Percentiles rank a stretch among this genome's conserved stretches.
Evolutionary conservation across 2,329 filamentous ascomycete genomes (phyloP).

Genomic region (Ophiostoma ulmi): DNA sequence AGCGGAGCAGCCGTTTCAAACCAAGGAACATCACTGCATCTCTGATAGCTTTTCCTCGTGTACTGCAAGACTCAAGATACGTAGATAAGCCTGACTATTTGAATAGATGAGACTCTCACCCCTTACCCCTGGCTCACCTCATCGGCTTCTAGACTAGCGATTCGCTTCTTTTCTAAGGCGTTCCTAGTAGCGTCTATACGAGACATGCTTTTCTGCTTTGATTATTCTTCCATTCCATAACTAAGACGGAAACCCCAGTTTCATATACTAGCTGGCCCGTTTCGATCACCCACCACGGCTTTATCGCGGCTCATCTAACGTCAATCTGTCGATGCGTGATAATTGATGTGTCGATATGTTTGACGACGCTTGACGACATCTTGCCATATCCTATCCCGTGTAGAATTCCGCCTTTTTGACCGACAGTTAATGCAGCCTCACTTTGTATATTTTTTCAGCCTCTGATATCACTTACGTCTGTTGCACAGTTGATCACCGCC

Average conservation of each 20-base stretch:
- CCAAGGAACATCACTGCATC: conserved; percentile 5
- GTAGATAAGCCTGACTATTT: not conserved
- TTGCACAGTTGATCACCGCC: no score
- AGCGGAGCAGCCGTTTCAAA: conserved; percentile 24
- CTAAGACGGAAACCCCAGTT: not conserved
- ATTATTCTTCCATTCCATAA: conserved; percentile 1
- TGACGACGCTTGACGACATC: no score
- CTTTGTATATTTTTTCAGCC: no score
- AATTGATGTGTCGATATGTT: not conserved
- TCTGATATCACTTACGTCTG: no score
- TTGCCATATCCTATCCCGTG: no score
- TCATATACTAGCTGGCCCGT: not conserved
- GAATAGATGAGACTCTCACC: conserved; percentile 1
- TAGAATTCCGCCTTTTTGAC: no score
- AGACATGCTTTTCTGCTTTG: not conserved
- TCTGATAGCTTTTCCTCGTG: not conserved
- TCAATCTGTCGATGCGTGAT: not conserved
- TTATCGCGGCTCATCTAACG: not conserved
- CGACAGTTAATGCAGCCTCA: no score
- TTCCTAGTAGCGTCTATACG: no score
- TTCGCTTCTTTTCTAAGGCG: no score
- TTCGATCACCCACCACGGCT: not conserved
- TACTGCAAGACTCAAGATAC: not conserved
- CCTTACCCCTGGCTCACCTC: conserved; percentile 18
- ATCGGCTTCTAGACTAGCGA: not conserved